Percentiles rank a stretch among this genome's conserved stretches.
These are phyloP conservation scores for Apophysomyces ossiformis DNA, from an alignment of 371 early-diverging fungal species.

Conservation along the genomic window DNA sequence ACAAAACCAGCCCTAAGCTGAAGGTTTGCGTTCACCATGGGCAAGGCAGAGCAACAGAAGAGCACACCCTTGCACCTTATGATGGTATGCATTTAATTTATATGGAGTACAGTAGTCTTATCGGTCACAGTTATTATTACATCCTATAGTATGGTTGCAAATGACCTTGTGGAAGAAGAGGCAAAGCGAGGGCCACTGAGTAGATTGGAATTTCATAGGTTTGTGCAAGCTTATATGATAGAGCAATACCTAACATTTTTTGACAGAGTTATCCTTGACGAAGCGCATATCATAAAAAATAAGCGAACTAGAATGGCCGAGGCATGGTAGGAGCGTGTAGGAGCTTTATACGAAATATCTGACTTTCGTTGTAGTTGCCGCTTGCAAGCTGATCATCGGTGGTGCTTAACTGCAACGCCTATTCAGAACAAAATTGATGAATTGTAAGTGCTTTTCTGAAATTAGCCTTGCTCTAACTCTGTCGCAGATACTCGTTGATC, in stretches of 20 bases:
- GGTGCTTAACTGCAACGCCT: slow-evolving; percentile 84
- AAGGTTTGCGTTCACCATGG: slow-evolving; percentile 66
- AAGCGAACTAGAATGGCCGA: slow-evolving; percentile 59
- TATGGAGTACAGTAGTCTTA: neutral
- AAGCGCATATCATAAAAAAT: slow-evolving; percentile 90
- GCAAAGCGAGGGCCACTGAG: slow-evolving; percentile 23
- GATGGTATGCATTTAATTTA: slow-evolving; percentile 35
- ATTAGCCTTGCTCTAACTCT: neutral
- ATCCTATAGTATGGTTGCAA: slow-evolving; percentile 36
- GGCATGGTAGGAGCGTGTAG: slow-evolving; percentile 45
- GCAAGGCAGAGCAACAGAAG: slow-evolving; percentile 26
- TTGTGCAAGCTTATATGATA: neutral
- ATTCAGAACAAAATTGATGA: slow-evolving; percentile 91
- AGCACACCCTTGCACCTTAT: slow-evolving; percentile 43
- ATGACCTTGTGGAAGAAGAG: slow-evolving; percentile 11
- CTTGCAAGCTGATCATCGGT: slow-evolving; percentile 70
- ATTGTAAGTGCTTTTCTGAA: slow-evolving; percentile 45
- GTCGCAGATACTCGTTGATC: slow-evolving; percentile 62
- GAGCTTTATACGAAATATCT: neutral
- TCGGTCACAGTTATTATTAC: slow-evolving; percentile 39
- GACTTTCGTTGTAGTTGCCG: slow-evolving; percentile 33
- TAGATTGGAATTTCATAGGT: slow-evolving; percentile 47
- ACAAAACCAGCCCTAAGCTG: slow-evolving; percentile 52
- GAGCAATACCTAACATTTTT: neutral
- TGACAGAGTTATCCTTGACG: slow-evolving; percentile 75